Evolutionary conservation across 2,329 filamentous ascomycete species (phyloP), one percentile per base, ranked within the genome.

Genomic region (Hymenoscyphus scutula): DNA sequence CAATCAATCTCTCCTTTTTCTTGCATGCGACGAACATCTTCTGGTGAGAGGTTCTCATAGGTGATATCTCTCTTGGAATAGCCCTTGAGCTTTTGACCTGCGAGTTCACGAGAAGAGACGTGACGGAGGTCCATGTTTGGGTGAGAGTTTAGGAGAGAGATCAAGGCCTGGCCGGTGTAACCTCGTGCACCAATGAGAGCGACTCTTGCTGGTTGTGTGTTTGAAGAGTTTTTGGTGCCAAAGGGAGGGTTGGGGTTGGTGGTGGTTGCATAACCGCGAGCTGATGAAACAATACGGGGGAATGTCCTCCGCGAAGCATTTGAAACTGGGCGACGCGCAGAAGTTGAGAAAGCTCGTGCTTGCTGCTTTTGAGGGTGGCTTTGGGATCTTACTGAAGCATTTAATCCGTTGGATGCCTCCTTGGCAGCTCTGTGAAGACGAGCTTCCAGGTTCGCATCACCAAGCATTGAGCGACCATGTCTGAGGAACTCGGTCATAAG

Each of bases 51-150:
- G 75, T 92, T 97, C 77, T 97, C 92, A 77, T 99, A 99, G 66
- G 87, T 91, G 69, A 99, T 91, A 65, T 96, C 87, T 67, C 90
- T 87, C 84, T 97, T 98, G 72, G 86, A 87, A 76, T 99, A 99
- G 32, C 92, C 93, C 76, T 94, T 81, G 23, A 98, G 85, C 76
- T 91, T 87, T 79, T 95, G 88, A 45, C 95, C 95, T 5, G 85
- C 89, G 57, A 98, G 84, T 77, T 98, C 94, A 72, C 95, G 91
- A 15, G 94, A 98, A 2, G 92, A 97, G 53, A 98, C 94, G 74
- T 97, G 89, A 56, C 87, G 85, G 59, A 98, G 86, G 69, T 97
- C 93, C 83, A 98, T 89, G 77, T 91, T 85, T 15, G 92, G 92
- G 78, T 98, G 95, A 37, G 85, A 79, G 77, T 97, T 95, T 57